phyloP scores from a whole-genome alignment of 805 yeast genomes.

The Nakazawaea holstii region DNA sequence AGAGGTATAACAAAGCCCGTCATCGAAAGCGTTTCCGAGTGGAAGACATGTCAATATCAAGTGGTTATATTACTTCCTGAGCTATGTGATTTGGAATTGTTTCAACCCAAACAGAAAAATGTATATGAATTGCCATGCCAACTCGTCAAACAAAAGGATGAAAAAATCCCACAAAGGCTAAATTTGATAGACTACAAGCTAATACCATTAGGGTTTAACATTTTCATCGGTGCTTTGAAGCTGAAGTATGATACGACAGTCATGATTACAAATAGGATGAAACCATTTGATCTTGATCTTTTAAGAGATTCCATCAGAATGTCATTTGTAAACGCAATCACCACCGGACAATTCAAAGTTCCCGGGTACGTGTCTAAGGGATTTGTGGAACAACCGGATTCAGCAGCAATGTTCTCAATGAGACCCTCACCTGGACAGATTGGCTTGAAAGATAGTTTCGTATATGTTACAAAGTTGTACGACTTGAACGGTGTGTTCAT shows the following conservation, averaged over 20 bases:
- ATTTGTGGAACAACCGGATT: not conserved
- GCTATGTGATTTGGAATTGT: slow-evolving; percentile 19
- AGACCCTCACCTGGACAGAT: not conserved
- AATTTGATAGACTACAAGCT: not conserved
- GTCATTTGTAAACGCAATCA: not conserved
- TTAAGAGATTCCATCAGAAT: not conserved
- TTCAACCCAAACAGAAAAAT: slow-evolving; percentile 13
- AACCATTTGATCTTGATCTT: not conserved
- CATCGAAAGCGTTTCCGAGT: slow-evolving; percentile 20
- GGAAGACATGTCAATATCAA: slow-evolving; percentile 27
- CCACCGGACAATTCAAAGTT: not conserved
- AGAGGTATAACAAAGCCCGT: slow-evolving; percentile 12
- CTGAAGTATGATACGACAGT: not conserved
- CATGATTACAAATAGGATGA: not conserved
- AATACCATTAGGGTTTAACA: not conserved
- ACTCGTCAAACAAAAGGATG: slow-evolving; percentile 9
- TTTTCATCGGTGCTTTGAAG: not conserved
- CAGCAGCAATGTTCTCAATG: not conserved
- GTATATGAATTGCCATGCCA: slow-evolving; percentile 17
- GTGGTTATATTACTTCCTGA: slow-evolving; percentile 18
- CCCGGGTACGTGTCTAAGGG: not conserved
- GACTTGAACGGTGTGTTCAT: slow-evolving; percentile 5
- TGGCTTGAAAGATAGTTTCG: not conserved
- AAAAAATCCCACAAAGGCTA: not conserved
- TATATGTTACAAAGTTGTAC: slow-evolving; percentile 6